Evolutionary conservation across 192 early-diverging fungal genomes (phyloP).

Genomic region (Rhizophagus clarus): DNA sequence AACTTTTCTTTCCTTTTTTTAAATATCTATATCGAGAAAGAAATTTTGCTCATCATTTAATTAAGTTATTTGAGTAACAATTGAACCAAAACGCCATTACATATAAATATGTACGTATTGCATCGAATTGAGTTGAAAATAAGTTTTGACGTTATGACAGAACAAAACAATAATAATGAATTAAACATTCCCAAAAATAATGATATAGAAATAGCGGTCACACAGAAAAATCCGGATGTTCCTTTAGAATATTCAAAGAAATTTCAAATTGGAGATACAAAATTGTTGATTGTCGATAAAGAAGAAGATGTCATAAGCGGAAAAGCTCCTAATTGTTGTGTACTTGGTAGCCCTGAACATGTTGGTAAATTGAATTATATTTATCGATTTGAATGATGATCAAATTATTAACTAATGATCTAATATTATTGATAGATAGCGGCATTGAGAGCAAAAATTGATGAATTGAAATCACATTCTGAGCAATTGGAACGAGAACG

Average conservation of each 20-base stretch:
- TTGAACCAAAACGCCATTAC: no score
- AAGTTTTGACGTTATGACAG: no score
- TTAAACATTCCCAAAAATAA: no score
- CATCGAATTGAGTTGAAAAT: no score
- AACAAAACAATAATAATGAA: no score
- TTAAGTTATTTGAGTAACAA: no score
- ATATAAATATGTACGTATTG: no score
- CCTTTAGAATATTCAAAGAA: not conserved
- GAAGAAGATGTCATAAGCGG: not conserved
- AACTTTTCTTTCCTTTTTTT: no score
- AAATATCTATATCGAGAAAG: no score
- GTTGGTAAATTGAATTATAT: not conserved
- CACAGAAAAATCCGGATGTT: not conserved
- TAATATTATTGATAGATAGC: conserved; percentile 16
- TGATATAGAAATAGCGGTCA: no score
- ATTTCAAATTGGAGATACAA: not conserved
- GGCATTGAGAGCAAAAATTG: conserved; percentile 32
- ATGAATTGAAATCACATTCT: conserved; percentile 19
- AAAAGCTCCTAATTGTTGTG: not conserved
- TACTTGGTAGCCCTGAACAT: not conserved
- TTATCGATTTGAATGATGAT: not conserved
- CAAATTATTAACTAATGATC: not conserved
- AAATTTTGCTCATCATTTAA: no score
- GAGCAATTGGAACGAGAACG: conserved; percentile 20
- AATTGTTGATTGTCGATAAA: not conserved